Base-by-base conservation (phyloP, 495 filamentous ascomycete genomes). In the Penicillium bialowiezense region DNA sequence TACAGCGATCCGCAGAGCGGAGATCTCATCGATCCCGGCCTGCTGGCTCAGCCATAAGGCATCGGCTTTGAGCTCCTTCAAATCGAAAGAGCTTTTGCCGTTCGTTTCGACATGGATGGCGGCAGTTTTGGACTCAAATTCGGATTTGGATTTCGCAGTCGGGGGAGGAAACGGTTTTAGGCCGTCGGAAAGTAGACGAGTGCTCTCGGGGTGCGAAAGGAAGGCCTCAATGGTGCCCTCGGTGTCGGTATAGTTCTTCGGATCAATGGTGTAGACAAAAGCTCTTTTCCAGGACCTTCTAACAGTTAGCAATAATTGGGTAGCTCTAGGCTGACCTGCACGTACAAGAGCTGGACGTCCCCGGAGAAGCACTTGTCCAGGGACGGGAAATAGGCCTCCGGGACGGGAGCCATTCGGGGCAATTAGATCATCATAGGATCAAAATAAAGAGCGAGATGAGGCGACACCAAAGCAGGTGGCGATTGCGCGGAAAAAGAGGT, bases 101-200 rank as follows among this genome's bases (percentile, higher is more conserved):
- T 80, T 79, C 5, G 88, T 86, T 19, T 87, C 79, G 36, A 91
- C 84, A 63, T 96, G 86, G 43, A 97, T 95, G n/a, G 91, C 84
- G 14, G 92, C 86, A 1, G 90, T 97, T 67, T 84, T 91, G 33
- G 85, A 90, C 45, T 92, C 88, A 62, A 96, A 96, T 19, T 82
- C 82, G 36, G 75, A 63, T 64, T 86, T 92, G 5, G 80, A 76
- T 58, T 78, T 82, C 50, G 72, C 54, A 37, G 75, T 80, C 51
- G 64, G 84, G 2, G 75, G 55, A 40, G 77, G 68, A 64, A 88
- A 92, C 38, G 82, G 79, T 43, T 69, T 79, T 63, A 82, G 69
- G 41, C 85, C 82, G 36, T 78, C 72, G 50, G 81, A 76, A 58
- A 96, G 75, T 48, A 89, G 68, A 56, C 79, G 69, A 54, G 86